Percentiles rank a stretch among this genome's conserved stretches.
Evolutionary conservation across 1,284 basidiomycete species (phyloP).

Genomic region (Ceratobasidium sp.): DNA sequence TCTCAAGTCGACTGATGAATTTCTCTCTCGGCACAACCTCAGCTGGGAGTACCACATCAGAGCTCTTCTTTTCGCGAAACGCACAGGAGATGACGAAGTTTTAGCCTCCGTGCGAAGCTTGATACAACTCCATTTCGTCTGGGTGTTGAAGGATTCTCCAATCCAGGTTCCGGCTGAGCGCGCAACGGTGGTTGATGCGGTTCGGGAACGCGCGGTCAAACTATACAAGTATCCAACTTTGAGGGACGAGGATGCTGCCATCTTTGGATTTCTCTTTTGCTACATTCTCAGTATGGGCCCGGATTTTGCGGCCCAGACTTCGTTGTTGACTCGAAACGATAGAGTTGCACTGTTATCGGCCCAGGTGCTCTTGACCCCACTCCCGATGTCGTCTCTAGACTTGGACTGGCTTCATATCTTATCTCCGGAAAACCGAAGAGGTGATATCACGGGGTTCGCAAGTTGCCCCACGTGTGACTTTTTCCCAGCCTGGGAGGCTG

Average conservation of each 20-base stretch:
- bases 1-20: background rate
- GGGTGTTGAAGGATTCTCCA: constrained; percentile 25
- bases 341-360: constrained; percentile 20
- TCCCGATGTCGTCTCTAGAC: constrained; percentile 14
- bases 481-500: constrained; percentile 11
- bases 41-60: constrained; percentile 17
- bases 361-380: constrained; percentile 29
- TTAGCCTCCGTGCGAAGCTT: background rate
- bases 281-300: constrained; percentile 9
- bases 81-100: constrained; percentile 8
- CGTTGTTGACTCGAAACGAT: constrained; percentile 16
- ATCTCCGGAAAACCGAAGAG: background rate
- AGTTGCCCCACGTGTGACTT: constrained; percentile 18
- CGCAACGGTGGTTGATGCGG: background rate
- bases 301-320: constrained; percentile 4
- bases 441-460: background rate
- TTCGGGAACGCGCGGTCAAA: background rate
- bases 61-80: constrained; percentile 10
- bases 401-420: constrained; percentile 23
- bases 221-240: constrained; percentile 13
- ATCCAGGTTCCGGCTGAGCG: background rate
- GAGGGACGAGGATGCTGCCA: background rate
- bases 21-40: constrained; percentile 11
- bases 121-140: constrained; percentile 20
- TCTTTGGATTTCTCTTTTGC: constrained; percentile 33